phyloP scores from a whole-genome alignment of 108 stramenopile genomes.

The Epipyxis sp. region DNA sequence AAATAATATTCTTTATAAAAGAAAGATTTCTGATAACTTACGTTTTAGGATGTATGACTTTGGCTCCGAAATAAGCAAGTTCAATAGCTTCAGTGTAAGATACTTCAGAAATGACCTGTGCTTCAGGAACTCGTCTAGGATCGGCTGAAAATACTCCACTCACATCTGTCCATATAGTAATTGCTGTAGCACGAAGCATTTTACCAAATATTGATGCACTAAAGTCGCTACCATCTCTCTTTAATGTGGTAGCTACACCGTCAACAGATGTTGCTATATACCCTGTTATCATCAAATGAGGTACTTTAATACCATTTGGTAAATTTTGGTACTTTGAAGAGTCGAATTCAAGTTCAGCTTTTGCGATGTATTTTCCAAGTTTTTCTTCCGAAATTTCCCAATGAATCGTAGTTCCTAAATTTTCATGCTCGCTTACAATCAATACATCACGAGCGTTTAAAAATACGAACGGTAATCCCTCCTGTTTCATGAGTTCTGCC shows the following conservation, averaged over 20 bases:
- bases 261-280: slow-evolving; percentile 76
- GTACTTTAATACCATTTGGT: not conserved
- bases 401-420: slow-evolving; percentile 46
- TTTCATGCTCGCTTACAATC: slow-evolving; percentile 65
- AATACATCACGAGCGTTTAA: slow-evolving; percentile 75
- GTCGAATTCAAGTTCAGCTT: not conserved
- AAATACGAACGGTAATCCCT: slow-evolving; percentile 59
- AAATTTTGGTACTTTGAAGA: not conserved
- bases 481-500: slow-evolving; percentile 48
- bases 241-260: slow-evolving; percentile 76
- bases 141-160: slow-evolving; percentile 78
- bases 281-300: slow-evolving; percentile 81
- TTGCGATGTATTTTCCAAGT: slow-evolving; percentile 51
- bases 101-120: slow-evolving; percentile 64
- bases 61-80: slow-evolving; percentile 86
- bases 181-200: slow-evolving; percentile 63
- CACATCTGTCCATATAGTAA: slow-evolving; percentile 84
- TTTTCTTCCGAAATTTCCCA: slow-evolving; percentile 52
- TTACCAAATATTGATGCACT: slow-evolving; percentile 78
- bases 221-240: slow-evolving; percentile 81
- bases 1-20: slow-evolving; percentile 60
- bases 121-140: slow-evolving; percentile 74
- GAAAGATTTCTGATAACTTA: not conserved
- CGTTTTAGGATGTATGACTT: slow-evolving; percentile 82
- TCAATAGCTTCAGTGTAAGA: slow-evolving; percentile 87